Evolutionary conservation across 352 stramenopile species (phyloP).

Genomic region (Globisporangium cystogenes): DNA sequence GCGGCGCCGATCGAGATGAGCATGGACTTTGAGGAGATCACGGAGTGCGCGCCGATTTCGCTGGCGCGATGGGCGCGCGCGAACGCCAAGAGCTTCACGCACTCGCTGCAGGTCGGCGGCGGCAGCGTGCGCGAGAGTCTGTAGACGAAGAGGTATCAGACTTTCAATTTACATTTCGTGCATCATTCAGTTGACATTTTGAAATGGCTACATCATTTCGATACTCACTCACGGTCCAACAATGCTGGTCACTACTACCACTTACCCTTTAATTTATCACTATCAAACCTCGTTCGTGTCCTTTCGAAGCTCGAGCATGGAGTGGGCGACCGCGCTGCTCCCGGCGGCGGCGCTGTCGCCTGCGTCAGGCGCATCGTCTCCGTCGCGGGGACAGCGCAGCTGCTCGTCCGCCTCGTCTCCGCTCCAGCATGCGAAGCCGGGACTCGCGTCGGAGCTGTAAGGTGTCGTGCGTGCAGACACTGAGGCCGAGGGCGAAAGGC

Average conservation of each 20-base stretch:
- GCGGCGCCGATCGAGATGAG: slow-evolving; percentile 22
- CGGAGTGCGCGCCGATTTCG: slow-evolving; percentile 38
- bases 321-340: slow-evolving; percentile 1
- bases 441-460: slow-evolving; percentile 10
- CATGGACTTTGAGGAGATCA: slow-evolving; percentile 59
- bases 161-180: too few species aligned
- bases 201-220: too few species aligned
- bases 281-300: background rate
- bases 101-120: slow-evolving; percentile 19
- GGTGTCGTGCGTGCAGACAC: slow-evolving; percentile 15
- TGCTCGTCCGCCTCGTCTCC: background rate
- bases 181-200: too few species aligned
- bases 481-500: too few species aligned
- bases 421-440: slow-evolving; percentile 3
- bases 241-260: too few species aligned
- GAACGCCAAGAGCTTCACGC: slow-evolving; percentile 44
- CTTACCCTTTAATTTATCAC: background rate
- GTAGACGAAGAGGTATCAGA: too few species aligned
- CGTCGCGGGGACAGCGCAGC: background rate
- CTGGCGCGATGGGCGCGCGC: slow-evolving; percentile 46
- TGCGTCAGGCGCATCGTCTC: background rate
- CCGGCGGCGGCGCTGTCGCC: background rate
- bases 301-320: background rate
- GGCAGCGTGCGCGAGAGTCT: too few species aligned
- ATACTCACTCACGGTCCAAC: too few species aligned